A percentile compares a stretch with the other conserved stretches of the same genome.
Evolutionary conservation across 495 filamentous ascomycete genomes (phyloP).

Genomic region (Mycothermus thermophilus): DNA sequence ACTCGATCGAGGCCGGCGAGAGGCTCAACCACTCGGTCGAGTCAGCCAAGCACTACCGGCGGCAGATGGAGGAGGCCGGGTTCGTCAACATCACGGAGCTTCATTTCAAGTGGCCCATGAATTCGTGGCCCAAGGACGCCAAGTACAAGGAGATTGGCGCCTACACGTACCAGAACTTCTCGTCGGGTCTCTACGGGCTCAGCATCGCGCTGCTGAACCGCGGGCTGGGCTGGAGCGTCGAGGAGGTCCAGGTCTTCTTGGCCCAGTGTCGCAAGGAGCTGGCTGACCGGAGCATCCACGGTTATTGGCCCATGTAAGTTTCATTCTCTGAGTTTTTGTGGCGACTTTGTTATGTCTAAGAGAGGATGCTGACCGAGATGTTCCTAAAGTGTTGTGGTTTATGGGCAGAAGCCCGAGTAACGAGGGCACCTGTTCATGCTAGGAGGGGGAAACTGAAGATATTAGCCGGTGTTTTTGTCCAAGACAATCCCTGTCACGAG

Average conservation of each 20-base stretch:
- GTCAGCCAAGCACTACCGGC: background rate
- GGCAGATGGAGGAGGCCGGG: conserved; percentile 8
- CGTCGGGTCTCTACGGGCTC: conserved; percentile 28
- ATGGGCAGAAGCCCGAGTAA: background rate
- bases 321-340: background rate
- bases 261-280: conserved; percentile 42
- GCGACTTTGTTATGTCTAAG: background rate
- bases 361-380: background rate
- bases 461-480: too few relatives aligned
- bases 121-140: conserved; percentile 12
- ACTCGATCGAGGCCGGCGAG: conserved; percentile 6
- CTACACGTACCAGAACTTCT: conserved; percentile 15
- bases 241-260: conserved; percentile 42
- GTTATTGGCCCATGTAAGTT: conserved; percentile 10
- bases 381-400: conserved; percentile 1
- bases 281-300: conserved; percentile 20
- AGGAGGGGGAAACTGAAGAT: too few relatives aligned
- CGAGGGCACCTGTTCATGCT: too few relatives aligned
- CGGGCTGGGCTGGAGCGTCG: conserved; percentile 39
- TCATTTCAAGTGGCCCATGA: conserved; percentile 7
- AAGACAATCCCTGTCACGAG: too few relatives aligned
- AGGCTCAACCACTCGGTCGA: background rate
- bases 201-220: conserved; percentile 35
- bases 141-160: conserved; percentile 14
- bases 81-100: conserved; percentile 10